phyloP scores from a whole-genome alignment of 306 rosid genomes.

The Cyclanthera cordifolia region DNA sequence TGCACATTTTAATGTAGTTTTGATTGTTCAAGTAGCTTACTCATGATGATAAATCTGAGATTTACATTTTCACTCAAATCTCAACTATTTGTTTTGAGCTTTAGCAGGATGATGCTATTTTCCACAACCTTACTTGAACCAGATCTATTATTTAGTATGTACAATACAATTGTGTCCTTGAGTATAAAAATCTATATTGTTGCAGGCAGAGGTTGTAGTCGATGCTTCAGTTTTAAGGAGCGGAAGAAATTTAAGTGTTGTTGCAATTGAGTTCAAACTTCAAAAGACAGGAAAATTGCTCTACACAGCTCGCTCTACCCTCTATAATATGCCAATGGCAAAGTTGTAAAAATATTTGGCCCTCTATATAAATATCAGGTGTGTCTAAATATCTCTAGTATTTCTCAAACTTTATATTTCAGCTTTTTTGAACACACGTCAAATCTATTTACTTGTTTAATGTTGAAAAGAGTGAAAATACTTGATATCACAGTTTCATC shows the following conservation, averaged over 20 bases:
- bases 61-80: background rate
- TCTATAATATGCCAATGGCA: conserved; percentile 42
- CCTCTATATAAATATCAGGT: background rate
- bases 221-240: conserved; percentile 48
- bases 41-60: background rate
- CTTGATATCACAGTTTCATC: too few species aligned
- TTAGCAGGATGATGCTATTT: background rate
- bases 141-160: background rate
- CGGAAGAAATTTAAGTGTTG: conserved; percentile 64
- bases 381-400: background rate
- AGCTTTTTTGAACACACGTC: background rate
- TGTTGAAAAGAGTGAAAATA: too few species aligned
- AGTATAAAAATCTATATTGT: background rate
- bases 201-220: conserved; percentile 54
- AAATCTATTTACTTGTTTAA: too few species aligned
- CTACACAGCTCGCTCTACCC: conserved; percentile 48
- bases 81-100: background rate
- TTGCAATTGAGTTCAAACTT: conserved; percentile 44
- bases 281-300: conserved; percentile 38
- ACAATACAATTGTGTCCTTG: background rate
- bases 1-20: background rate
- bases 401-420: background rate
- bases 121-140: too few species aligned
- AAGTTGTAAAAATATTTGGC: conserved; percentile 25
- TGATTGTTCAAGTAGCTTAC: background rate